A percentile compares a stretch with the other conserved stretches of the same genome.
These are phyloP conservation scores for Hymenoscyphus linearis DNA, from an alignment of 2,329 filamentous ascomycete genomes.

Conservation along the genomic window DNA sequence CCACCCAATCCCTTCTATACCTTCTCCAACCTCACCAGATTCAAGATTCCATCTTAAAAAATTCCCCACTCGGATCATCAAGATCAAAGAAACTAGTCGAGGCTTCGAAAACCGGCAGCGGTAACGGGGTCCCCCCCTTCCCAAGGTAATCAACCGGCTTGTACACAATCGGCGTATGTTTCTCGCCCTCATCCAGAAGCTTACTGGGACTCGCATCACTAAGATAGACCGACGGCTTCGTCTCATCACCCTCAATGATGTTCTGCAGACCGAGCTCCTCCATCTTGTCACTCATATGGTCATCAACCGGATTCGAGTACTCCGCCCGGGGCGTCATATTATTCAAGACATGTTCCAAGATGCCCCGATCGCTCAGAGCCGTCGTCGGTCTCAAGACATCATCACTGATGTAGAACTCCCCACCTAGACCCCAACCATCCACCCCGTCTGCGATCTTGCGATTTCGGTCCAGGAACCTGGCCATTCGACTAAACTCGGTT, in stretches of 20 bases:
- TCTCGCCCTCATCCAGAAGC: not conserved
- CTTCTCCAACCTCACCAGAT: not conserved
- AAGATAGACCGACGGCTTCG: not conserved
- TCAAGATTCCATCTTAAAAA: slow-evolving; percentile 7
- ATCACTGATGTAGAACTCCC: slow-evolving; percentile 19
- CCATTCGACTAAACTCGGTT: slow-evolving; percentile 26
- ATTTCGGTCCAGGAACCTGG: slow-evolving; percentile 30
- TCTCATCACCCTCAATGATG: not conserved
- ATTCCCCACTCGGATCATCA: slow-evolving; percentile 1
- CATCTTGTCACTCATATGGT: slow-evolving; percentile 15
- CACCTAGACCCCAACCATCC: slow-evolving; percentile 11
- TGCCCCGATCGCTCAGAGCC: slow-evolving; percentile 28
- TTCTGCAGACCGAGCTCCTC: slow-evolving; percentile 11
- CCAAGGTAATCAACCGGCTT: not conserved
- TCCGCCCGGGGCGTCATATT: slow-evolving; percentile 31
- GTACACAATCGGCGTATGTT: not conserved
- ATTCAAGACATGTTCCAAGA: slow-evolving; percentile 30
- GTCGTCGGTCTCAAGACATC: slow-evolving; percentile 28
- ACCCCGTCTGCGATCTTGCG: slow-evolving; percentile 26
- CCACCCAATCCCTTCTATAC: not conserved
- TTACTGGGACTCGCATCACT: not conserved
- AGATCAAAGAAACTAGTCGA: not conserved
- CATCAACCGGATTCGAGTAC: slow-evolving; percentile 27
- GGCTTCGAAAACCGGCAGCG: not conserved
- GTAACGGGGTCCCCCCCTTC: not conserved